Evolutionary conservation across 371 early-diverging fungal genomes (phyloP), one percentile per base, ranked within the genome.

Genomic region (Lichtheimia ramosa): DNA sequence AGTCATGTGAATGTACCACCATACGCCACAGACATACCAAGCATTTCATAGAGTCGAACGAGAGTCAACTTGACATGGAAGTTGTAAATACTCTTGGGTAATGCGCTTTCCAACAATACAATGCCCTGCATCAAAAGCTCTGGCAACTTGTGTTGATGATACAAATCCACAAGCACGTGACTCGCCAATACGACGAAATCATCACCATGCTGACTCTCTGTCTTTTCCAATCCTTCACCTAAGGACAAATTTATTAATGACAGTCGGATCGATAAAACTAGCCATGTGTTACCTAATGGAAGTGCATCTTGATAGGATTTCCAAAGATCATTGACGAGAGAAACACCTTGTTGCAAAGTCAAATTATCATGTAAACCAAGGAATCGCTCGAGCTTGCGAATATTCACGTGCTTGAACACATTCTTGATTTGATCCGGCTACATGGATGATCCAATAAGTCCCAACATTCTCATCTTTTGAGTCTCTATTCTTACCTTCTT

Each of bases 41-140:
- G 61, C 21, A 82, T 62, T 8, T 81, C 66, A 65, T 95, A 95
- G 18, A 96, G 62, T 24, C 93, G 89, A 27, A 94, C 85, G 20
- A 94, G 78, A 15, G 92, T 74, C 6, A 97, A 82, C 63, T 91
- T 94, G 62, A 94, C 85, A 64, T 90, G 86, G 63, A 88, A 94
- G 66, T 90, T 91, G 70, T 84, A 82, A 54, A 85, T 83, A 79
- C 91, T 93, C 25, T 83, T 85, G 16, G 67, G 69, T 48, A 94
- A 70, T 0, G 91, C 94, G 18, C 67, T 73, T 70, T 95, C 95
- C 56, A 96, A 70, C 3, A 95, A 62, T n/a, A 80, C 70, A 2
- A 86, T 70, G 0, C 89, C 88, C 48, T 83, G 83, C 46, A 81
- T 61, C 25, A 77, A 28, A 16, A 69, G 57, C 2, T 50, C 39